Conservation (phyloP, 768 basidiomycete species). For the Agrocybe pediades region DNA sequence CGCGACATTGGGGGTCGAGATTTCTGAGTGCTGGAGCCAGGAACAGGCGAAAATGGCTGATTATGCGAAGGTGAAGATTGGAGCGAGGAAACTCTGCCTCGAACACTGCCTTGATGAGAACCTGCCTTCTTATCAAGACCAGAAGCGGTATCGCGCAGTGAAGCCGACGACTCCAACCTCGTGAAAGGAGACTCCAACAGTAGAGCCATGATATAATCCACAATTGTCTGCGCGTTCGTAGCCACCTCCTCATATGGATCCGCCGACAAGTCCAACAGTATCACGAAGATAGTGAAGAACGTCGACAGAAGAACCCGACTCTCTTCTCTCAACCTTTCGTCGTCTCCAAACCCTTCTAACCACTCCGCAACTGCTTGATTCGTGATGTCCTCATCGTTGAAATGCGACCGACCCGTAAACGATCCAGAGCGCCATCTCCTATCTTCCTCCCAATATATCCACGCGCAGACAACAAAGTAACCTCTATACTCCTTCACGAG, state of each 20-base stretch:
- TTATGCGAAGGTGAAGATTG: slow-evolving; percentile 47
- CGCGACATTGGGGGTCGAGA: slow-evolving; percentile 53
- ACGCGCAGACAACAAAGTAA: slow-evolving; percentile 94
- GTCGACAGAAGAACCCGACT: slow-evolving; percentile 86
- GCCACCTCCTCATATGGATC: slow-evolving; percentile 95
- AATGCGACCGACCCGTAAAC: slow-evolving; percentile 30
- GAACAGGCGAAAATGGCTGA: slow-evolving; percentile 47
- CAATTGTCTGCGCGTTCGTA: slow-evolving; percentile 84
- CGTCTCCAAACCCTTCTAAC: slow-evolving; percentile 69
- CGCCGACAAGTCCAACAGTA: slow-evolving; percentile 85
- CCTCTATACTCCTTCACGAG: slow-evolving; percentile 97
- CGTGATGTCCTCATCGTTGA: slow-evolving; percentile 72
- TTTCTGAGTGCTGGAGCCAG: slow-evolving; percentile 16
- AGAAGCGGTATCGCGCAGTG: slow-evolving; percentile 55
- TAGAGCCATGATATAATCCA: slow-evolving; percentile 91
- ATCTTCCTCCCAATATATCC: slow-evolving; percentile 96
- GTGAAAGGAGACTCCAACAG: slow-evolving; percentile 89
- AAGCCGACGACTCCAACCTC: slow-evolving; percentile 66
- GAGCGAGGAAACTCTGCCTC: slow-evolving; percentile 50
- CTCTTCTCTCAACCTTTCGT: slow-evolving; percentile 69
- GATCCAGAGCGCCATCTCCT: slow-evolving; percentile 55
- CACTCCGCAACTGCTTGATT: slow-evolving; percentile 75
- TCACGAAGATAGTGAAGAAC: slow-evolving; percentile 90
- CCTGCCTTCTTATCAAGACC: slow-evolving; percentile 38
- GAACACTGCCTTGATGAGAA: slow-evolving; percentile 39